Evolutionary conservation across 257 asterid genomes (phyloP).

Genomic region (Ajuga chamaepitys): DNA sequence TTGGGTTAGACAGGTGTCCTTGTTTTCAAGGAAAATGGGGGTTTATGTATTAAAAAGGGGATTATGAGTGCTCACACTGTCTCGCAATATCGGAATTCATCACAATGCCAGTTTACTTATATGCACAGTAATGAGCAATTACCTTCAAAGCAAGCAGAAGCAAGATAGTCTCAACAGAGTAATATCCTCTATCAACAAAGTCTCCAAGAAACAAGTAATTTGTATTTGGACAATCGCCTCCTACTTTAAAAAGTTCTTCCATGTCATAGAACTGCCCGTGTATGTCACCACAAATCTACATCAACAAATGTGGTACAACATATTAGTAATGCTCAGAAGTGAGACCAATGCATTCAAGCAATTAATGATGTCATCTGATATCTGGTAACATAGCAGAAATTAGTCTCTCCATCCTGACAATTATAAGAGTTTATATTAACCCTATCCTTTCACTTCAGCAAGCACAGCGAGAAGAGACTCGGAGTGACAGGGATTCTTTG

Average conservation of each 20-base stretch:
- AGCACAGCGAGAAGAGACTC: too few species aligned
- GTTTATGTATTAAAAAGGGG: background rate
- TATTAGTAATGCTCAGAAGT: constrained; percentile 4
- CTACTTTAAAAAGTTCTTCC: constrained; percentile 96
- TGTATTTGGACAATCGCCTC: constrained; percentile 92
- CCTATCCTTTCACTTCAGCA: too few species aligned
- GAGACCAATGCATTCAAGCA: constrained; percentile 5
- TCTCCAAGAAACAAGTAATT: constrained; percentile 97
- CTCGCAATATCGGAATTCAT: background rate
- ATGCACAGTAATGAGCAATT: constrained; percentile 11
- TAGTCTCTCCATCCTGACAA: too few species aligned
- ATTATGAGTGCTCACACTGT: background rate
- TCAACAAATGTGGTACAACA: constrained; percentile 1
- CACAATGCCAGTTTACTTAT: background rate
- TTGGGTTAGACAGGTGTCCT: constrained; percentile 9
- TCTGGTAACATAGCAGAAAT: too few species aligned
- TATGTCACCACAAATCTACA: constrained; percentile 97
- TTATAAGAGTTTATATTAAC: too few species aligned
- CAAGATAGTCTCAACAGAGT: constrained; percentile 94
- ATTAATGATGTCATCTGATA: background rate
- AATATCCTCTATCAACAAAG: constrained; percentile 93
- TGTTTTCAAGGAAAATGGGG: background rate
- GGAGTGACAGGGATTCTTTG: too few species aligned
- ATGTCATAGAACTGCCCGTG: constrained; percentile 98
- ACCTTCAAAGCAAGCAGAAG: constrained; percentile 96